Evolutionary conservation across 2,329 filamentous ascomycete species (phyloP).

Genomic region (Botrytis byssoidea): DNA sequence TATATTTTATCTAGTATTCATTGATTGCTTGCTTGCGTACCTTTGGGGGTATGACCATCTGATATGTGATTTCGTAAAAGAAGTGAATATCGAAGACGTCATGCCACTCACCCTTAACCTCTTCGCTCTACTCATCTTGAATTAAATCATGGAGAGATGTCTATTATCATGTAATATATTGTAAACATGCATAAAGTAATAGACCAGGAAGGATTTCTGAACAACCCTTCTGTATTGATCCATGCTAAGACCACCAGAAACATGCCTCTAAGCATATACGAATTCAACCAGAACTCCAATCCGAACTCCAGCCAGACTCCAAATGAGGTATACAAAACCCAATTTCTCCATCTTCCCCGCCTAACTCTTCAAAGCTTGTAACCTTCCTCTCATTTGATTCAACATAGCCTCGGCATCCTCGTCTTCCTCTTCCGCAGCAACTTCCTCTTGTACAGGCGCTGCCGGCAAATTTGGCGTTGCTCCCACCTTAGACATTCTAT

Average conservation of each 20-base stretch:
- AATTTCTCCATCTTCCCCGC: background rate
- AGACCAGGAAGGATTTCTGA: background rate
- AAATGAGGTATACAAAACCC: slow-evolving; percentile 9
- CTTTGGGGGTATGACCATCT: background rate
- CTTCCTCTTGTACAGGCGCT: slow-evolving; percentile 50
- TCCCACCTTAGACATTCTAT: slow-evolving; percentile 67
- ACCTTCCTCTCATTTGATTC: slow-evolving; percentile 86
- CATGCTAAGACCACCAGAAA: background rate
- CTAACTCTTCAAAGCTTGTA: slow-evolving; percentile 88
- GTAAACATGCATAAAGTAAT: background rate
- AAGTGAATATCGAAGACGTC: background rate
- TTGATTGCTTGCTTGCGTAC: background rate
- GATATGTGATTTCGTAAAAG: background rate
- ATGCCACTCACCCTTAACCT: background rate
- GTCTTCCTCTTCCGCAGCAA: slow-evolving; percentile 67
- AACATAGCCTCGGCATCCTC: slow-evolving; percentile 87
- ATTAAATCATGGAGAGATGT: background rate
- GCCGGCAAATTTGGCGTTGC: slow-evolving; percentile 55
- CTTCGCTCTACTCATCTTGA: background rate
- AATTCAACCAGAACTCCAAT: background rate
- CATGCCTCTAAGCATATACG: slow-evolving; percentile 5
- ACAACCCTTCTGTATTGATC: slow-evolving; percentile 1
- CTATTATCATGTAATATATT: background rate
- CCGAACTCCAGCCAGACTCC: slow-evolving; percentile 11
- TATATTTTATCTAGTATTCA: background rate